Evolutionary conservation across 1,284 basidiomycete species (phyloP).

Genomic region (Sphaerobolus stellatus): DNA sequence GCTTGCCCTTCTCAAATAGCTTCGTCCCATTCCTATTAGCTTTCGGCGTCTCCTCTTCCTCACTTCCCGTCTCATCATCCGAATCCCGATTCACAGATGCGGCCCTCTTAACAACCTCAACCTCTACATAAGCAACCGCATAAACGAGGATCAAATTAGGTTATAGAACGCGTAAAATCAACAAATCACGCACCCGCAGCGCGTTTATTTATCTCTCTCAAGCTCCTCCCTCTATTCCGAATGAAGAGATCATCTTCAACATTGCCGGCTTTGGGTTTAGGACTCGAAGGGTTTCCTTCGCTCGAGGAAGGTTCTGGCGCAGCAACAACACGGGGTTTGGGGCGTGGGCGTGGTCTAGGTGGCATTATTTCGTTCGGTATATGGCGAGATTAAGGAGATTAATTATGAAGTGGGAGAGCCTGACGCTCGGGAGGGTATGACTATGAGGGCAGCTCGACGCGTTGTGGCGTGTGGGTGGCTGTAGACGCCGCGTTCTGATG

Average conservation of each 20-base stretch:
- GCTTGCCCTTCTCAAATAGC: not conserved
- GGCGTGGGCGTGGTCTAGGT: constrained; percentile 9
- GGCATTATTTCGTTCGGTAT: too few relatives aligned
- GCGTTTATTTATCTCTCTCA: constrained; percentile 8
- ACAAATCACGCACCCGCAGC: constrained; percentile 9
- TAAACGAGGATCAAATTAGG: too few relatives aligned
- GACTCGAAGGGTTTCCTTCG: not conserved
- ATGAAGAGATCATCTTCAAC: constrained; percentile 9
- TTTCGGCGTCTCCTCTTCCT: constrained; percentile 2
- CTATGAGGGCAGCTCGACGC: not conserved
- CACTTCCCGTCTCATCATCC: not conserved
- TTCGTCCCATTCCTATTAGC: constrained; percentile 1
- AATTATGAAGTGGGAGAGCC: too few relatives aligned
- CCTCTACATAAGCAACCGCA: not conserved
- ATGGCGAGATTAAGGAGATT: too few relatives aligned
- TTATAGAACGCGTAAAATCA: not conserved
- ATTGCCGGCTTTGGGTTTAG: not conserved
- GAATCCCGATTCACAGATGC: not conserved
- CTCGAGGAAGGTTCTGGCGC: not conserved
- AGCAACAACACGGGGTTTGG: not conserved
- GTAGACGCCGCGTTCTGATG: too few relatives aligned
- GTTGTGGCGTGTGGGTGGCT: not conserved
- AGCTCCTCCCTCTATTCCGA: constrained; percentile 9
- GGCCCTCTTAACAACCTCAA: not conserved
- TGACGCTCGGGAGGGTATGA: too few relatives aligned